Evolutionary conservation across 768 basidiomycete genomes (phyloP), one percentile per base, ranked within the genome.

Genomic region (Agrocybe praecox): DNA sequence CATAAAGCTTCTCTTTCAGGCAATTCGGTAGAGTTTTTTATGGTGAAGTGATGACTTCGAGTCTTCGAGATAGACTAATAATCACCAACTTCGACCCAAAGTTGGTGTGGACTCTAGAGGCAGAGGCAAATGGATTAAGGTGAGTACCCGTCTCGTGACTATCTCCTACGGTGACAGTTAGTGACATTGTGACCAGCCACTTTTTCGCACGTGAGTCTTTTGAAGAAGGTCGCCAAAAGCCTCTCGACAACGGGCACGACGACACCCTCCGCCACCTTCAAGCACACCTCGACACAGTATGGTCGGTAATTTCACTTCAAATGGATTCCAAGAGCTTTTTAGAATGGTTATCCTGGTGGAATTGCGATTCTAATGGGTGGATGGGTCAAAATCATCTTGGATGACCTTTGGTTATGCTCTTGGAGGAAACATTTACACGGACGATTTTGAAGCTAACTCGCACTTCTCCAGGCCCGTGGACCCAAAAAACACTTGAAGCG

Each of bases 401-500:
- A 81, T 82, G 74, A 76, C 72, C 71, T 70, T 73, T 15, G 52
- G 60, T 53, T 54, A 46, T 57, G 55, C 53, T 60, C 56, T 63
- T 64, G 49, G 60, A 61, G 56, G 48, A 57, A 49, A 55, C 53
- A 62, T 42, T 10, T 23, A 43, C 46, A 40, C 21, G 36, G 44
- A 44, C 56, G 51, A 44, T 54, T 29, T 51, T 50, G 60, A 62
- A 57, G 60, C 75, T 75, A 57, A 74, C 62, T 11, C 42, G 52
- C 53, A 52, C 23, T 46, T 64, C 64, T 65, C 19, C 65, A 97
- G 96, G 94, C 86, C 72, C 90, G 96, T 76, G 96, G 96, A 88
- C 96, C 96, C 62, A 97, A 92, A 90, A 97, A 97, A 80, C 96
- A 98, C 74, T 86, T 98, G 81, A 98, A 98, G 86, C 92, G 96